Conservation (phyloP, 208 protist species). For the Balamuthia mandrillaris region DNA sequence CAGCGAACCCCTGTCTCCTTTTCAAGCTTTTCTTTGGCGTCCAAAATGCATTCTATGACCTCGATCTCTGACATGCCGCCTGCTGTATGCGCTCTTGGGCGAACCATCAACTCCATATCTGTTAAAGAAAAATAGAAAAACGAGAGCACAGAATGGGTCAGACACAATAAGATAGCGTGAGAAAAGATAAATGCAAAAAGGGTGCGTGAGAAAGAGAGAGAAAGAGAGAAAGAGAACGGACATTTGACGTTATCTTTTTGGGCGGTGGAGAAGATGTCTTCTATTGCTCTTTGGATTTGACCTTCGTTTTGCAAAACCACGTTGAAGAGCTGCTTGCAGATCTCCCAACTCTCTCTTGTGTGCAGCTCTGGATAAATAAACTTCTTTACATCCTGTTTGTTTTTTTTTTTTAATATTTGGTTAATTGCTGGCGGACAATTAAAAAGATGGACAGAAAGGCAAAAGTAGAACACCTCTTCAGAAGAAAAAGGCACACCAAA, state of each 20-base stretch:
- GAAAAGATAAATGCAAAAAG: too few species aligned
- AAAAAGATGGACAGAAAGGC: not conserved
- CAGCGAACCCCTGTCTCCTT: not conserved
- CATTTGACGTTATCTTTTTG: constrained; percentile 49
- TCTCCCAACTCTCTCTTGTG: not conserved
- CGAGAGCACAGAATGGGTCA: too few species aligned
- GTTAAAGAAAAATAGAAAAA: constrained; percentile 31
- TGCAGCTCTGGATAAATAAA: not conserved
- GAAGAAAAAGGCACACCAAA: not conserved
- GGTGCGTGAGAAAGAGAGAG: not conserved
- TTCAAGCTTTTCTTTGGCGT: not conserved
- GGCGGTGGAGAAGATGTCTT: constrained; percentile 50
- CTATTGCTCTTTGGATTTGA: constrained; percentile 48
- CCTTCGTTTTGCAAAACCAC: constrained; percentile 43
- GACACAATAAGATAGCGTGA: too few species aligned
- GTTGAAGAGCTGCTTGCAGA: constrained; percentile 48
- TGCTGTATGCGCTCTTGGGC: constrained; percentile 42
- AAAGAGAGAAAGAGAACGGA: constrained; percentile 22
- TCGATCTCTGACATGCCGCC: not conserved
- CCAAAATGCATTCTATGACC: constrained; percentile 27
- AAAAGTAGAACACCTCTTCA: not conserved
- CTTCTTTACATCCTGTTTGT: too few species aligned
- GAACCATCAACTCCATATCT: constrained; percentile 57
- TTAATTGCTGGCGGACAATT: too few species aligned
- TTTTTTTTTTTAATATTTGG: too few species aligned